Base-by-base conservation (phyloP, 2,329 filamentous ascomycete species). In the Aspergillus jensenii region DNA sequence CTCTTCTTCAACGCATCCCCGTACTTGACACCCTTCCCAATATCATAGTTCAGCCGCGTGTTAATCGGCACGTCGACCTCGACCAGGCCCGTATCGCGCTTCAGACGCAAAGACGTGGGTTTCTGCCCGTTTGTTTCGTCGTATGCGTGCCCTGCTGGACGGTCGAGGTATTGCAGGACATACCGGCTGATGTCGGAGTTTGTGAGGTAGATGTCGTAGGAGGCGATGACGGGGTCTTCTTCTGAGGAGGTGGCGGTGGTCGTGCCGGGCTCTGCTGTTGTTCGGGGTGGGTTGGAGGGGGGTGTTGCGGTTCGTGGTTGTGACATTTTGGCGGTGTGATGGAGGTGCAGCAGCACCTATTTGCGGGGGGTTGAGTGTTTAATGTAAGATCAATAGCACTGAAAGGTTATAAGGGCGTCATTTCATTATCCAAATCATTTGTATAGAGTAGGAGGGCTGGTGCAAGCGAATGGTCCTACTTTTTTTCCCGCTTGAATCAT, bases 51-150 rank as follows among this genome's bases (percentile, higher is more conserved):
- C 56, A 78, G 73, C 48, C 81, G 79, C 61, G 87, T 87, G 78
- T 87, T 86, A 66, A 97, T 81, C 4, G 91, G 91, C n/a, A 97
- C 84, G 73, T 99, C 95, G 52, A 98, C 82, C 77, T 99, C 95
- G 56, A 97, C 81, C 78, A 97, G 90, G 56, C 93, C 93, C 0
- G 90, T 85, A 56, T 83, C 79, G 14, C 88, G 84, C 79, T 98
- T 99, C 72, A 96, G 79, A 65, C 93, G 91, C 68, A 98, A 80
- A 67, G 89, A 86, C 15, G 85, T 79, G 11, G 93, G 90, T 55
- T 82, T 80, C 31, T 83, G 80, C 15, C 78, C 76, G 52, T 78
- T 76, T 12, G 76, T 71, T 21, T 84, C 81, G 55, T 84, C 84
- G 75, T 90, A 89, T 6, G 84, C 81, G 62, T 88, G 83, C 41